These are phyloP conservation scores for Globisporangium paroecandrum DNA, from an alignment of 352 stramenopile species.

Conservation along the genomic window DNA sequence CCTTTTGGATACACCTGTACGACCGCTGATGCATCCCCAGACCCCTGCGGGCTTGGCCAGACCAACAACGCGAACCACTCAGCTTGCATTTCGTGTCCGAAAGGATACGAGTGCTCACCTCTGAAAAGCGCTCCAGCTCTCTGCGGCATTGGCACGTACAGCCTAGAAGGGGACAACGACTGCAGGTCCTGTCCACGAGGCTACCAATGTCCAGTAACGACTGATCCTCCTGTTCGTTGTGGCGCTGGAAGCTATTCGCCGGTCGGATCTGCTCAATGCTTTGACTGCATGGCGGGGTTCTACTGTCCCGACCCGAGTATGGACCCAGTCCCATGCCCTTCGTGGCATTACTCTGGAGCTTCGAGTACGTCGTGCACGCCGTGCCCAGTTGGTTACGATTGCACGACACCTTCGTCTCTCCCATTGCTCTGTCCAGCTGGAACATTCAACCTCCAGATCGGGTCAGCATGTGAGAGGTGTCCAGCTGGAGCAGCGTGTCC, in stretches of 20 bases:
- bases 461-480: conserved; percentile 37
- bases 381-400: conserved; percentile 54
- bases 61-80: conserved; percentile 37
- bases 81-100: conserved; percentile 21
- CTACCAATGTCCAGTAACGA: conserved; percentile 45
- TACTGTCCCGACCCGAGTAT: conserved; percentile 44
- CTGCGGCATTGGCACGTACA: conserved; percentile 10
- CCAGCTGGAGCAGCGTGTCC: conserved; percentile 36
- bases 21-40: conserved; percentile 25
- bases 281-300: conserved; percentile 35
- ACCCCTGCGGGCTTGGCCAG: conserved; percentile 5
- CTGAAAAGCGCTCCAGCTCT: conserved; percentile 1
- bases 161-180: conserved; percentile 6
- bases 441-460: conserved; percentile 39
- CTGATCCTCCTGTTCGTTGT: conserved; percentile 7
- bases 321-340: conserved; percentile 33
- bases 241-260: conserved; percentile 30
- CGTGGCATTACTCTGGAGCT: conserved; percentile 37
- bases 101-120: conserved; percentile 18
- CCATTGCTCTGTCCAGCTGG: conserved; percentile 38
- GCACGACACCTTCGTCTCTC: conserved; percentile 26
- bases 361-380: conserved; percentile 40
- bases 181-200: conserved; percentile 11
- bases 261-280: conserved; percentile 30
- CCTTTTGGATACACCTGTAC: conserved; percentile 45